Base-by-base conservation (phyloP, 306 rosid genomes). In the Rosa persica region DNA sequence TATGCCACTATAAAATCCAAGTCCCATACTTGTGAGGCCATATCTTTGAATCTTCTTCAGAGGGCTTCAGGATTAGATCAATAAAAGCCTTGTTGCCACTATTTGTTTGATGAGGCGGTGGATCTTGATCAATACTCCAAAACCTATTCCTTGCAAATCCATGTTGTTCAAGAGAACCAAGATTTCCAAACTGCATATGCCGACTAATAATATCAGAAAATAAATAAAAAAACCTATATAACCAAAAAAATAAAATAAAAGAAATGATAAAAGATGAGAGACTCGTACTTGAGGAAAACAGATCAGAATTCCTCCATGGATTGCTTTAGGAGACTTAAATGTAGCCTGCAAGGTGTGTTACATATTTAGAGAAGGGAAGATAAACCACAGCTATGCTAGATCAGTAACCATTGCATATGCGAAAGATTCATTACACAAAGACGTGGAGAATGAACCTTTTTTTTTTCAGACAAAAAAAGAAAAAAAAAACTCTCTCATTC, bases 291-390 rank as follows among this genome's bases (percentile, higher is more conserved):
- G 94, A 27, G 96, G 98, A 83, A 93, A 93, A 55, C 94, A 89
- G 71, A 90, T 79, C 5, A 90, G 93, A 82, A 93, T 93, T 61
- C 98, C 98, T 30, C 98, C 98, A 12, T 93, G 91, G 61, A 93
- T 88, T 39, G 98, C 62, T 80, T 81, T 93, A 16, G 96, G 91
- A 85, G 94, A 92, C 62, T 80, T 87, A 67, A 87, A 90, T 75
- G 46, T 81, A 65, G 93, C 86, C 98, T 93, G 91, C 87, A 78
- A 48, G n/a, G 51, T 77, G 73, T 67, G 72, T 12, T 9, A 44
- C 11, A 67, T 67, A 82, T 58, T 10, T 64, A 30, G 38, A 36
- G 34, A 55, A 75, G 52, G 36, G 58, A 4, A 12, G 55, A 38
- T 23, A 84, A 38, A 17, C 52, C 17, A 43, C 49, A 75, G 3